A percentile compares a stretch with the other conserved stretches of the same genome.
Conservation (phyloP, 2,329 filamentous ascomycete species). For the Sporothrix pallida region DNA sequence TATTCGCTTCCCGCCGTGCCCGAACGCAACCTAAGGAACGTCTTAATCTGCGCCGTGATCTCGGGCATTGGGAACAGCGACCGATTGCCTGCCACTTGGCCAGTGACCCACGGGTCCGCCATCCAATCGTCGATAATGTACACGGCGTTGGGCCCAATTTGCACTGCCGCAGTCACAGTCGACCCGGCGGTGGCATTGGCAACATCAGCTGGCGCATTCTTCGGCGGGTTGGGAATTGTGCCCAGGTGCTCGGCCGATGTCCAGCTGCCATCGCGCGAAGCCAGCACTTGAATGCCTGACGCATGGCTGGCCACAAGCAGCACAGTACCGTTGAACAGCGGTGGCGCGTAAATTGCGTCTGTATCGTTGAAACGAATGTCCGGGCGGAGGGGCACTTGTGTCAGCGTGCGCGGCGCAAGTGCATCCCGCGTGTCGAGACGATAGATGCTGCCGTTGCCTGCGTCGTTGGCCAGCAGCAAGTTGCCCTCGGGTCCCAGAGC, state of each 20-base stretch:
- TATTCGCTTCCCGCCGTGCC: no score
- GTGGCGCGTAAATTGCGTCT: slow-evolving; percentile 46
- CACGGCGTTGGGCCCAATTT: slow-evolving; percentile 26
- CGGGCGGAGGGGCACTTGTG: slow-evolving; percentile 38
- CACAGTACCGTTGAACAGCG: slow-evolving; percentile 45
- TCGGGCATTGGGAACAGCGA: slow-evolving; percentile 27
- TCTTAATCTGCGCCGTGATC: slow-evolving; percentile 22
- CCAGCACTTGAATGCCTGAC: slow-evolving; percentile 47
- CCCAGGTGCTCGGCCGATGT: slow-evolving; percentile 47
- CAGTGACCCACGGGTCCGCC: slow-evolving; percentile 17
- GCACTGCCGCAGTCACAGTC: slow-evolving; percentile 18
- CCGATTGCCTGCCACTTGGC: slow-evolving; percentile 20
- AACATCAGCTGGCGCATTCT: neutral
- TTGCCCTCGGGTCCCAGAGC: slow-evolving; percentile 37
- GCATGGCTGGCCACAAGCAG: slow-evolving; percentile 45
- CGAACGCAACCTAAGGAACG: neutral
- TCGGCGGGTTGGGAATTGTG: slow-evolving; percentile 17
- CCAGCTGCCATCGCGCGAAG: slow-evolving; percentile 47
- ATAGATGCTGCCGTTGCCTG: slow-evolving; percentile 45
- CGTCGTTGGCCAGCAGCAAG: slow-evolving; percentile 45
- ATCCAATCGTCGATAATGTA: slow-evolving; percentile 28
- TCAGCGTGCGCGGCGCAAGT: slow-evolving; percentile 38
- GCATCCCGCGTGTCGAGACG: slow-evolving; percentile 44
- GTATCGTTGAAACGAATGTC: slow-evolving; percentile 36
- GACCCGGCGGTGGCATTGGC: slow-evolving; percentile 17